A percentile compares a stretch with the other conserved stretches of the same genome.
Conservation (phyloP, 2,329 filamentous ascomycete genomes). For the Tolypocladium inflatum region DNA sequence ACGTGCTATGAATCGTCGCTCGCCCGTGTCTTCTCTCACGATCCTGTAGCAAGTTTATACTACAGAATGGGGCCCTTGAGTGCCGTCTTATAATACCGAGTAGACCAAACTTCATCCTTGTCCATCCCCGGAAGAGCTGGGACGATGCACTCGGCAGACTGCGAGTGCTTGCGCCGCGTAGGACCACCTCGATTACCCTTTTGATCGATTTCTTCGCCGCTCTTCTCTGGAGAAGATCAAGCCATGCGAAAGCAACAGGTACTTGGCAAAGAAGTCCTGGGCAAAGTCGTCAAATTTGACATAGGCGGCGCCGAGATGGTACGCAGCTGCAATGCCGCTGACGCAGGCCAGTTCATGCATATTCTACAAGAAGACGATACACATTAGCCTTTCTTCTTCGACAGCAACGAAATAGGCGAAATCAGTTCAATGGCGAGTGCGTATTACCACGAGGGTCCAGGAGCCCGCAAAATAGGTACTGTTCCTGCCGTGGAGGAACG, state of each 20-base stretch:
- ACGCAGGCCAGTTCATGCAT: conserved; percentile 64
- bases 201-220: conserved; percentile 12
- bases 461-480: conserved; percentile 54
- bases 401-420: not conserved
- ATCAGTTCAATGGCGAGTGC: not conserved
- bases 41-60: too few relatives aligned
- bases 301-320: conserved; percentile 57
- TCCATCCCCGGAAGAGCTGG: not conserved
- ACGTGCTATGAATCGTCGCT: not conserved
- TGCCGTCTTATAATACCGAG: too few relatives aligned
- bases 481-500: conserved; percentile 59
- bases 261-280: conserved; percentile 37
- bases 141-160: not conserved
- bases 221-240: conserved; percentile 26
- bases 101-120: not conserved
- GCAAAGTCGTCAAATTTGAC: conserved; percentile 46
- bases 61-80: too few relatives aligned
- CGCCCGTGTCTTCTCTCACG: too few relatives aligned
- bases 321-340: conserved; percentile 61
- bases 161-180: not conserved
- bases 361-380: conserved; percentile 32
- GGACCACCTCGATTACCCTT: not conserved
- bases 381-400: not conserved
- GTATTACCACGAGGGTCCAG: conserved; percentile 57
- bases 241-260: conserved; percentile 34